Base-by-base conservation (phyloP, 2,329 filamentous ascomycete species). In the Cytospora piceae region DNA sequence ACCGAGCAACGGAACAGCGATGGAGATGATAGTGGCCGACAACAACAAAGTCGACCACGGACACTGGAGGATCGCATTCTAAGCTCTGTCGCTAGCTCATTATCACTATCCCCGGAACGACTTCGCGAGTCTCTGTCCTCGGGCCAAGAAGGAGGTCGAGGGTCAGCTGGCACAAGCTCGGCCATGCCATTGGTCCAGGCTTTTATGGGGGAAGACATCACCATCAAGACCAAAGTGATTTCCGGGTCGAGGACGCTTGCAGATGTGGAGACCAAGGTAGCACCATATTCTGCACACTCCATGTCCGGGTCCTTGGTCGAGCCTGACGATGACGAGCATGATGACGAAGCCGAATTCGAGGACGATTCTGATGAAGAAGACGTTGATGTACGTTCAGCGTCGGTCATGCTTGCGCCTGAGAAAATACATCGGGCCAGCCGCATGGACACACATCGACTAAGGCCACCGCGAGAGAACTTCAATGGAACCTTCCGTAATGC, bases 321-420 rank as follows among this genome's bases (percentile, higher is more conserved):
- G 27, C 57, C 60, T 22, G 63, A 62, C 22, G 37, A 31, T 22
- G 64, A 63, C 20, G 37, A 67, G 20, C 32, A 46, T 20, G 24
- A 53, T 22, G 51, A 64, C 3, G 63, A 51, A 15, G 42, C 22
- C 14, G 56, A 17, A 17, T 27, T 29, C 46, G 59, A 68, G 12
- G 56, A 59, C n/a, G 58, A 53, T n/a, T 62, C 62, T 11, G 32
- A 32, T 39, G 66, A 62, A 17, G 59, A 58, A 11, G 66, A 58
- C 24, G 52, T 57, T 9, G 66, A 68, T 32, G 51, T 68, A 31
- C 66, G 66, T 14, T 68, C 66, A 22, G 66, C 66, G 15, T 69
- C 72, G 8, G 62, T 72, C 62, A 69, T 70, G 67, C 68, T 72
- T 34, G 67, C 71, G 22, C 73, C 72, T 3, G 54, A 71, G 15